Conservation (phyloP, 2,329 filamentous ascomycete species). For the Ceratocystis diversiconidia region DNA sequence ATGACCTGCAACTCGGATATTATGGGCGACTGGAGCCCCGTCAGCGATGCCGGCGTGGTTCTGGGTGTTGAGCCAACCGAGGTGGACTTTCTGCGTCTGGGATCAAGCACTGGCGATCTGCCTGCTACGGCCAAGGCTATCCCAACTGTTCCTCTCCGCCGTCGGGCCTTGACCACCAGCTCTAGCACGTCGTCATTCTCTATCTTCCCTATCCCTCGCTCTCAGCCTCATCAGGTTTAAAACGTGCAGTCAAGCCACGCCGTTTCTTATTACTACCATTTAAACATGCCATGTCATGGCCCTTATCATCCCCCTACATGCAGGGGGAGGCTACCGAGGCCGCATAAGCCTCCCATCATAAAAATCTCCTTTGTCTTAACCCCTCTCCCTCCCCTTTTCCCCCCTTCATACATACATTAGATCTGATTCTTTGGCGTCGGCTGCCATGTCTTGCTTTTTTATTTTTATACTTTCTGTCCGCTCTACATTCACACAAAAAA, state of each 20-base stretch:
- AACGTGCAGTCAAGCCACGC: neutral
- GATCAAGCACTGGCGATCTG: constrained; percentile 17
- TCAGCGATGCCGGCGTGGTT: constrained; percentile 21
- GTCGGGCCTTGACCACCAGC: constrained; percentile 34
- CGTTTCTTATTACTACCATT: neutral
- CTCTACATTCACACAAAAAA: neutral
- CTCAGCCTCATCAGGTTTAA: constrained; percentile 6
- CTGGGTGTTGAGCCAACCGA: constrained; percentile 15
- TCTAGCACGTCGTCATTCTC: constrained; percentile 31
- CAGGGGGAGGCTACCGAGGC: neutral
- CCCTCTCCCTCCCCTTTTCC: neutral
- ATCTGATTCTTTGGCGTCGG: neutral
- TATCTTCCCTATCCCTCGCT: constrained; percentile 33
- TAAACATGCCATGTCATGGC: neutral
- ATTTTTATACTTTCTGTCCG: neutral
- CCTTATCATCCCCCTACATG: neutral
- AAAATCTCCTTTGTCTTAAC: neutral
- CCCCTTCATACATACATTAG: neutral
- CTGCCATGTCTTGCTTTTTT: neutral
- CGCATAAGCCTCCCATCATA: neutral
- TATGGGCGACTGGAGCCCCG: constrained; percentile 19
- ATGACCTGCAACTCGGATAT: constrained; percentile 36
- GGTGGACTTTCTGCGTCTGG: constrained; percentile 13
- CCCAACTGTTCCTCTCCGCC: constrained; percentile 22
- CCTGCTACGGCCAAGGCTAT: constrained; percentile 17